Evolutionary conservation across 1,284 basidiomycete species (phyloP), one percentile per base, ranked within the genome.

Genomic region (Bothia castanella): DNA sequence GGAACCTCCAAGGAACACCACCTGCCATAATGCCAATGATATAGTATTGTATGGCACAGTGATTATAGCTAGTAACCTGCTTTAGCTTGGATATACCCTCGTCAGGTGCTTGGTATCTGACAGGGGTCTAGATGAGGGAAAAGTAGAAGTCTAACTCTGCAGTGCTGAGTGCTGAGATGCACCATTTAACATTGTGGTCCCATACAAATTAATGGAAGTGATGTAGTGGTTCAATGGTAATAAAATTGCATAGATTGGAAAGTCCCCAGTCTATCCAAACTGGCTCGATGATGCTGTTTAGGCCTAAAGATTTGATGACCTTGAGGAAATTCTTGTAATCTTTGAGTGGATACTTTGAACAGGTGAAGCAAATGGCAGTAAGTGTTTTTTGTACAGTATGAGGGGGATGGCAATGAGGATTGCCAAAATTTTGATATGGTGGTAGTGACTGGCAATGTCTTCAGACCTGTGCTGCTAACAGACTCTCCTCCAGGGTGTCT

Each of bases 151-250:
- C 46, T 1, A 57, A n/a, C 32, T 57, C 46, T 1, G 19, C 16
- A 1, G 45, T 41, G 7, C 55, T 45, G 5, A 57, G 14, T 8
- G n/a, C 45, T 6, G 3, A 17, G n/a, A 53, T 44, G 16, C 45
- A 52, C 55, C 55, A 56, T 14, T 49, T 46, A 17, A 41, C 23
- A 25, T 57, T 21, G 16, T 53, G 54, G 44, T 52, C 45, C 43
- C 36, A 51, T 17, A 36, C 37, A 17, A 56, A 42, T 23, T 9
- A 5, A 9, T 25, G 25, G 25, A 25, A 25, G 9, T 25, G 25
- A 9, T 25, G 25, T 5, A 25, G 25, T 25, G 40, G 27, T 25
- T 56, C 42, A 8, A 31, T 30, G 5, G 36, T 39, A 2, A 53
- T 25, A 27, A 57, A 57, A 13, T 41, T 10, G n/a, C 38, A 37